Percentiles rank a stretch among this genome's conserved stretches.
phyloP scores from a whole-genome alignment of 2,329 filamentous ascomycete genomes.

The Verticillium isaacii region DNA sequence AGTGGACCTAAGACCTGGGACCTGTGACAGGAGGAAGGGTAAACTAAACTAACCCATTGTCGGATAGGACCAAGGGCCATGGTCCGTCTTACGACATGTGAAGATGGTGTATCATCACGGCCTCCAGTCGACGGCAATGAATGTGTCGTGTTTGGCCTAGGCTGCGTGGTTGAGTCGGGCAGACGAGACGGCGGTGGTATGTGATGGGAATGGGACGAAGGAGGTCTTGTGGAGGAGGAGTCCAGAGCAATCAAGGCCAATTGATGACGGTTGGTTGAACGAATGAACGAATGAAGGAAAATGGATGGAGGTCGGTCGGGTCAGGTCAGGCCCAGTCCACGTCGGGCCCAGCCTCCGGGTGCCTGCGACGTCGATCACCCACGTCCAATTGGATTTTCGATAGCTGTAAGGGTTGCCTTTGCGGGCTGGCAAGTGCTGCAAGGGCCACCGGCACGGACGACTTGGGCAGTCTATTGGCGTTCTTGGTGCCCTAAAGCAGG shows the following conservation, averaged over 20 bases:
- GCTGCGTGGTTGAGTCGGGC: background rate
- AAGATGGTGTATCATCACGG: slow-evolving; percentile 1
- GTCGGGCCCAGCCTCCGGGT: background rate
- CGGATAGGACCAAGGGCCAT: slow-evolving; percentile 26
- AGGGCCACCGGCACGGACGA: background rate
- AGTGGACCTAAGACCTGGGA: background rate
- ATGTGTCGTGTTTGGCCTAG: background rate
- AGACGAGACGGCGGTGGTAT: background rate
- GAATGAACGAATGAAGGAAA: background rate
- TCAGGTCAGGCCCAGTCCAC: background rate
- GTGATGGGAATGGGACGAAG: slow-evolving; percentile 1
- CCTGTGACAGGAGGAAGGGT: no score
- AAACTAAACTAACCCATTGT: slow-evolving; percentile 27
- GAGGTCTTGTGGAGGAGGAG: background rate
- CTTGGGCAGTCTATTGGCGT: background rate
- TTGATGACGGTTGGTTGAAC: background rate
- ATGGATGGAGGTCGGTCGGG: background rate
- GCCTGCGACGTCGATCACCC: background rate
- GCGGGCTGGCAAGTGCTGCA: background rate
- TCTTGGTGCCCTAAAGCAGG: background rate
- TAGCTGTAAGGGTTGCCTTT: background rate
- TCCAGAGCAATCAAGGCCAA: background rate
- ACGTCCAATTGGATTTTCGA: background rate
- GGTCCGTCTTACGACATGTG: slow-evolving; percentile 20
- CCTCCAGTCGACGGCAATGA: background rate